Percentiles rank a stretch among this genome's conserved stretches.
Conservation (phyloP, 441 rosid species). For the Adansonia madagascariensis region DNA sequence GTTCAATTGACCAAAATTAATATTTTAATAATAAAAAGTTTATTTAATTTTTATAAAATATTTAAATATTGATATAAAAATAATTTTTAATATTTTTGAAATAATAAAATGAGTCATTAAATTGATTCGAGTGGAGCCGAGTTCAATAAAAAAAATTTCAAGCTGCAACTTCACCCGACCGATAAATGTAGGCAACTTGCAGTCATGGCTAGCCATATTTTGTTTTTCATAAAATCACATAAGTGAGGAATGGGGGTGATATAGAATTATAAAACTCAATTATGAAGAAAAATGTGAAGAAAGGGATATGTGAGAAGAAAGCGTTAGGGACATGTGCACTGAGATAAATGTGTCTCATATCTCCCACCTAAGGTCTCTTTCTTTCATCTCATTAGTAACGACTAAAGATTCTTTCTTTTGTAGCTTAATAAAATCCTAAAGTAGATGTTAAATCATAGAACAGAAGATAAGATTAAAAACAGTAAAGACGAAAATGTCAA, state of each 20-base stretch:
- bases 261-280: slow-evolving; percentile 3
- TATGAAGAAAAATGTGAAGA: background rate
- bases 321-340: slow-evolving; percentile 24
- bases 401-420: background rate
- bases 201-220: no score
- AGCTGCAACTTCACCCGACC: no score
- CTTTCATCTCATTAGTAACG: slow-evolving; percentile 7
- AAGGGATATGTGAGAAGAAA: background rate
- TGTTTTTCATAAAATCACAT: no score
- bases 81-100: no score
- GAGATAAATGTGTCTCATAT: slow-evolving; percentile 24
- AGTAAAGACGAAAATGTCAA: background rate
- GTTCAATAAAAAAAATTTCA: no score
- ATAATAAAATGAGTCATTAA: no score
- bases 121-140: no score
- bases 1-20: no score
- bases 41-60: no score
- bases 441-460: slow-evolving; percentile 21
- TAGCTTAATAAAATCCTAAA: slow-evolving; percentile 3
- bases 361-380: slow-evolving; percentile 28
- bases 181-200: no score
- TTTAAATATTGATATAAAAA: no score
- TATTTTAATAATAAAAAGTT: no score
- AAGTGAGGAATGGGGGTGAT: background rate
- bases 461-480: background rate